Base-by-base conservation (phyloP, 2,329 filamentous ascomycete species). In the Helminthosporium solani region DNA sequence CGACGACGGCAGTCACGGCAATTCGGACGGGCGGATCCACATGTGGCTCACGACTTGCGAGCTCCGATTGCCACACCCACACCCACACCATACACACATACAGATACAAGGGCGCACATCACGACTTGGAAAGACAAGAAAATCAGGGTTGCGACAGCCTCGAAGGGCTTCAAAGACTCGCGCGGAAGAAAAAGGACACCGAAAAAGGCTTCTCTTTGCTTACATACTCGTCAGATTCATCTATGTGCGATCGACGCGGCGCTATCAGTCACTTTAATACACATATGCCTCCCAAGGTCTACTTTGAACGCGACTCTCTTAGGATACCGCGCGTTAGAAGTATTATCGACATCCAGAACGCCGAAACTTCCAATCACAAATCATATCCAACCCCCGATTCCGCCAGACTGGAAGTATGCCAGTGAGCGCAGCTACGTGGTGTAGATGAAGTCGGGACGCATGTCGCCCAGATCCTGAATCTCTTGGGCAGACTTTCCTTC, bases 371-470 rank as follows among this genome's bases (percentile, higher is more conserved):
- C 23, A 19, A 2, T 1, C 16, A 11, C 15, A 20, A 14, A 39
- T 33, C 9, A 25, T 25, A 25, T 9, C 23, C 23, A 3, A 18
- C 20, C 20, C 31, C 31, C 31, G 21, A 15, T 4, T 15, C 31
- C 33, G 31, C 11, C 33, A 16, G 18, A 20, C 19, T 15, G 41
- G 20, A 36, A 15, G 20, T 16, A n/a, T 25, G 23, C 30, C 28
- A 12, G 7, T 8, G n/a, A 21, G 27, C 12, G 15, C 23, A 12
- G 30, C 35, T 60, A 86, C 44, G 83, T 68, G 2, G 81, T 86
- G 70, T 90, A 90, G 28, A 83, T 67, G 63, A 90, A 90, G 62
- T 88, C 82, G 0, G 87, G 68, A 21, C 84, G 77, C 66, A 74
- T 73, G 67, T 94, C 89, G 2, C 89, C 89, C 57, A 90, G 65